phyloP scores from a whole-genome alignment of 495 filamentous ascomycete genomes.

The Penicillium soppii region DNA sequence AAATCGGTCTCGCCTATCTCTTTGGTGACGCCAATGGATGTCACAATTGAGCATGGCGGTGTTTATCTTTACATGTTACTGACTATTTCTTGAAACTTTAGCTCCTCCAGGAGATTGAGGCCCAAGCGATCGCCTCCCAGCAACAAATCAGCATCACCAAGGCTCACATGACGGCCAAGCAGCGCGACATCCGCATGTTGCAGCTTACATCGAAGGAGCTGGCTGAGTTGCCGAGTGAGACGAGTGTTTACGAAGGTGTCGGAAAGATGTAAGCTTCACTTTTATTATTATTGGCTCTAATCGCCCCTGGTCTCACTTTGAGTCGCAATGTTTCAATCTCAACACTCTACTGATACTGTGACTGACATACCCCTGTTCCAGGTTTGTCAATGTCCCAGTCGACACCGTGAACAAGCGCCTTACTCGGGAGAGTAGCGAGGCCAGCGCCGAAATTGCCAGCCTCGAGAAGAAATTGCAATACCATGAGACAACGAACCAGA shows the following conservation, averaged over 20 bases:
- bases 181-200: slow-evolving; percentile 83
- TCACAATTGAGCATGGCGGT: background rate
- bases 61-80: background rate
- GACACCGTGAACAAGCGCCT: slow-evolving; percentile 72
- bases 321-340: background rate
- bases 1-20: slow-evolving; percentile 1
- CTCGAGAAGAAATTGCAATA: slow-evolving; percentile 91
- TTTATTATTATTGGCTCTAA: slow-evolving; percentile 4
- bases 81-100: slow-evolving; percentile 34
- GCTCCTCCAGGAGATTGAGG: slow-evolving; percentile 93
- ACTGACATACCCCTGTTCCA: slow-evolving; percentile 30
- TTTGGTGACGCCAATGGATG: no score
- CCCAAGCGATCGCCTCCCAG: slow-evolving; percentile 80
- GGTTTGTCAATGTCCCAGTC: slow-evolving; percentile 83
- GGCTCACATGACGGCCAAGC: slow-evolving; percentile 80
- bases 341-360: background rate
- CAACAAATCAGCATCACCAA: slow-evolving; percentile 89
- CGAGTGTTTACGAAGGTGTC: slow-evolving; percentile 88
- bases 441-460: slow-evolving; percentile 72
- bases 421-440: slow-evolving; percentile 67
- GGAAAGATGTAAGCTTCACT: slow-evolving; percentile 81
- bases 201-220: slow-evolving; percentile 87
- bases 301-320: background rate
- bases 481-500: slow-evolving; percentile 91
- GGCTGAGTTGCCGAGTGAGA: slow-evolving; percentile 70